Evolutionary conservation across 1,139 yeast species (phyloP), one percentile per base, ranked within the genome.

Genomic region (Nakaseomyces delphensis): DNA sequence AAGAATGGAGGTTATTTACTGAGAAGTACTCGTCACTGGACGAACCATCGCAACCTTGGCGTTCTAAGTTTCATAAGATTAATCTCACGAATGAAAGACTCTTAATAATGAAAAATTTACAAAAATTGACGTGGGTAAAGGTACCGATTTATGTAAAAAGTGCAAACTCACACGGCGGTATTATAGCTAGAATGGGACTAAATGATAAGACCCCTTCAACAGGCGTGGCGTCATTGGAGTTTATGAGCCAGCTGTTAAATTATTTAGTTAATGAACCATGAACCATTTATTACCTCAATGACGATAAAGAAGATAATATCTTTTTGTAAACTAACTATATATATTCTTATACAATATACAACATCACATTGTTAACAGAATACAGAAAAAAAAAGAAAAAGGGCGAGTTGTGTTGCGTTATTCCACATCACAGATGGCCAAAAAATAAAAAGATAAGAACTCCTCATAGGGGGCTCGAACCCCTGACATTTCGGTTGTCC

Each of bases 151-250:
- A 74, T 52, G 67, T 80, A 36, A 82, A 78, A 50, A 73, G 78
- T 13, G 68, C 80, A 60, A 82, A 82, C 58, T 76, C 91, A 0
- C 93, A 83, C 54, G 86, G 78, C 52, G 80, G 81, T 0, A 77
- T 82, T 35, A 79, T 80, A 19, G 82, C 84, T 9, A 67, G 93
- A 48, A 67, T 79, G 45, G 87, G 87, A 0, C 66, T 78, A 2
- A 38, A 49, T 27, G 54, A 57, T 21, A 62, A 46, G 1, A 48
- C 59, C 1, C 43, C 54, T 2, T 47, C 53, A n/a, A 51, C 56
- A 6, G 53, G 59, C 33, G 42, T 51, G 3, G 60, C 62, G 1
- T 48, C 60, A n/a, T 50, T 59, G 11, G 55, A 54, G 43, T 56
- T 60, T 31, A 51, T 54, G 2, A 54, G 58, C 4, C 53, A 55